Conservation (phyloP, 192 early-diverging fungal genomes). For the Globomyces pollinis-pini region DNA sequence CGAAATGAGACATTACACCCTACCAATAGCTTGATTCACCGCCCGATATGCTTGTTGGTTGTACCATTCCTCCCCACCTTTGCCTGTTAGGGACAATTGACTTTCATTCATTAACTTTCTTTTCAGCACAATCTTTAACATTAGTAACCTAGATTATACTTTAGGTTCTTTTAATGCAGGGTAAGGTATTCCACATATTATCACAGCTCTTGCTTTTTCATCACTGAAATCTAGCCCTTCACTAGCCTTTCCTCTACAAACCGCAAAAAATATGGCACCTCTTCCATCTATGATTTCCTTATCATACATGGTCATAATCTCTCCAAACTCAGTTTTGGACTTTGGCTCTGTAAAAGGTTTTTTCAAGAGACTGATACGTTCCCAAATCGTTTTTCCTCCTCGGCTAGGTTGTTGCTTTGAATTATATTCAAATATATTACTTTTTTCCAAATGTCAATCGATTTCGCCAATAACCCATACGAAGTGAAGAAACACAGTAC, state of each 20-base stretch:
- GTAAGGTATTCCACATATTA: constrained; percentile 59
- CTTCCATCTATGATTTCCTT: constrained; percentile 19
- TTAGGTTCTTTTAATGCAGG: constrained; percentile 45
- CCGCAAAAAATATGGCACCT: constrained; percentile 61
- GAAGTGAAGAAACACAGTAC: constrained; percentile 49
- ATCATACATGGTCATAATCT: constrained; percentile 35
- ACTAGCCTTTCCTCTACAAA: constrained; percentile 63
- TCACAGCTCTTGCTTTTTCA: constrained; percentile 53
- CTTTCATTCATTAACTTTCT: constrained; percentile 34
- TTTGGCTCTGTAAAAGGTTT: constrained; percentile 40
- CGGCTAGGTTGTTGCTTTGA: too few species aligned
- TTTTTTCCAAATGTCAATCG: constrained; percentile 31
- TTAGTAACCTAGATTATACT: too few species aligned
- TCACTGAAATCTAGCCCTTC: constrained; percentile 73
- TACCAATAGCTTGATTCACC: constrained; percentile 50
- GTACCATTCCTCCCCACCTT: constrained; percentile 54
- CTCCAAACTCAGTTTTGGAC: constrained; percentile 41
- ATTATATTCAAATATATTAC: neutral
- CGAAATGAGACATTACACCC: too few species aligned
- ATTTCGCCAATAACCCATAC: constrained; percentile 32
- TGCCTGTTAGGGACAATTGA: too few species aligned
- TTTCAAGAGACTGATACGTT: constrained; percentile 28
- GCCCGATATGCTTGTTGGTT: constrained; percentile 54
- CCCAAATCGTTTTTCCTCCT: constrained; percentile 15
- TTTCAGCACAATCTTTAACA: too few species aligned